phyloP scores from a whole-genome alignment of 108 stramenopile species.

The Schizochytrium sp. region DNA sequence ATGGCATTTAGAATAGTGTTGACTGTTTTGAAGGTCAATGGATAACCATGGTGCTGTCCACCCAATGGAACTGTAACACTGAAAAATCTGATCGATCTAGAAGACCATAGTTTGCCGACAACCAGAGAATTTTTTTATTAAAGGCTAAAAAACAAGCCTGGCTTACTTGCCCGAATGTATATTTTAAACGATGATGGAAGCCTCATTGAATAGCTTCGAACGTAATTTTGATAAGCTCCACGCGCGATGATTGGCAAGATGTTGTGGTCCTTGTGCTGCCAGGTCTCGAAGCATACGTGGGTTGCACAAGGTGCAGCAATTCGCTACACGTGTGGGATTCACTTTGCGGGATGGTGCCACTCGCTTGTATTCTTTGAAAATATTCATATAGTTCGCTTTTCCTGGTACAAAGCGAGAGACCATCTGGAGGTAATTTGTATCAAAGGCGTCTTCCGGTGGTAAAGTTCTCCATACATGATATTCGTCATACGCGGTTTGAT shows the following conservation, averaged over 20 bases:
- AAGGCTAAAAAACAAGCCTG: no score
- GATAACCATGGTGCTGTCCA: no score
- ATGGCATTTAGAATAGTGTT: no score
- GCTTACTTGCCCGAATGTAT: no score
- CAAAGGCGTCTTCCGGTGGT: background rate
- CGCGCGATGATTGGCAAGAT: background rate
- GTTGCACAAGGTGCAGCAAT: constrained; percentile 51
- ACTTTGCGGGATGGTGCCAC: background rate
- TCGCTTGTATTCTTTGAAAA: background rate
- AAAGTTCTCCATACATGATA: constrained; percentile 6
- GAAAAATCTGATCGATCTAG: no score
- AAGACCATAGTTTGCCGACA: no score
- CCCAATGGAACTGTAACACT: no score
- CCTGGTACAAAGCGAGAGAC: background rate
- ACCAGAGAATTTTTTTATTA: no score
- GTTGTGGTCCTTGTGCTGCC: background rate
- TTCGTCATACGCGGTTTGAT: constrained; percentile 4
- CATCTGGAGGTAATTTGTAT: background rate
- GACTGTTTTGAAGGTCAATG: no score
- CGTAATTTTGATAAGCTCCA: background rate
- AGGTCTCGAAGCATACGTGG: background rate
- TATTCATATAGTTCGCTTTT: background rate
- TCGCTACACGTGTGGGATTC: constrained; percentile 22
- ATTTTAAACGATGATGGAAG: no score
- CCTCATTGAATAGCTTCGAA: background rate